Evolutionary conservation across 169 alveolate genomes (phyloP).

Genomic region (Plasmodium coatneyi): DNA sequence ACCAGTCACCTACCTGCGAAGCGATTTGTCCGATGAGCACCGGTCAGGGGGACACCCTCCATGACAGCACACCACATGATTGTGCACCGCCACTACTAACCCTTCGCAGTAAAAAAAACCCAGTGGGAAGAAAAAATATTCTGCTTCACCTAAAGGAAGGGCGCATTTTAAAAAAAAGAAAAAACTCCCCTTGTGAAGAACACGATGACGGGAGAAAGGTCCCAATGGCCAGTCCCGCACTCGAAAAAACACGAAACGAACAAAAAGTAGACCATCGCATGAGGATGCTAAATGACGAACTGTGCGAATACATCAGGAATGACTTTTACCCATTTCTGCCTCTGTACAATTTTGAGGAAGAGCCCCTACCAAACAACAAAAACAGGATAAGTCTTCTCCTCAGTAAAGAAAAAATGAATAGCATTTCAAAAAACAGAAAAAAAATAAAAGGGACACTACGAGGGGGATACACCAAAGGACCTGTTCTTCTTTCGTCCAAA

Average conservation of each 20-base stretch:
- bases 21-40: not conserved
- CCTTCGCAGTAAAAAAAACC: not conserved
- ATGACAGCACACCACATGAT: not conserved
- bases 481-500: conserved; percentile 24
- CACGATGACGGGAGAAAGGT: not conserved
- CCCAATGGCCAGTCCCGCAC: not conserved
- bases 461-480: conserved; percentile 5
- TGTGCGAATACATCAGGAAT: not conserved
- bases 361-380: not conserved
- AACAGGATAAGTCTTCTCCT: not conserved
- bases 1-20: not conserved
- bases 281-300: not conserved
- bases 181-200: not conserved
- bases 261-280: not conserved
- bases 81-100: not conserved
- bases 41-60: not conserved
- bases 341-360: conserved; percentile 3
- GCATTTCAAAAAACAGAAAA: conserved; percentile 13
- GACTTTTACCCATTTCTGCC: conserved; percentile 30
- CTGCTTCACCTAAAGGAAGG: not conserved
- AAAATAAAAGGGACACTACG: conserved; percentile 20
- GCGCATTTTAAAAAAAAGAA: not conserved
- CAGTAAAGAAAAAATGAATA: conserved; percentile 1
- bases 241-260: not conserved
- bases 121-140: not conserved